Conservation (phyloP, 345 rosid genomes). For the Mercurialis annua region DNA sequence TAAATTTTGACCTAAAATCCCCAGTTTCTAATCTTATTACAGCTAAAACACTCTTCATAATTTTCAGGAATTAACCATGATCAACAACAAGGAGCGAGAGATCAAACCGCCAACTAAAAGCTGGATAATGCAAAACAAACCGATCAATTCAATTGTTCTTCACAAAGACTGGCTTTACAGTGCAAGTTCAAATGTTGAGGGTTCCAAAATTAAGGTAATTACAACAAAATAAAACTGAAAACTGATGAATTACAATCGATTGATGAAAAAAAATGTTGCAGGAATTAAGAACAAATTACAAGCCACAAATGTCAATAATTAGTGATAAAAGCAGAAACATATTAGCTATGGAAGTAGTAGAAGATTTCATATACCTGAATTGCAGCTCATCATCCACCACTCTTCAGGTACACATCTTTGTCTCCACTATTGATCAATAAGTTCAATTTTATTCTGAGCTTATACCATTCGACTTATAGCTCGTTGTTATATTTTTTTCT, state of each 20-base stretch:
- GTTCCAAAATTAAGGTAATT: slow-evolving; percentile 69
- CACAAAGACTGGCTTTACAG: slow-evolving; percentile 84
- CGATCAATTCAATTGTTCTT: slow-evolving; percentile 56
- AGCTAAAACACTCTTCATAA: too few species aligned
- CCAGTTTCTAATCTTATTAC: too few species aligned
- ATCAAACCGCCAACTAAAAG: slow-evolving; percentile 64
- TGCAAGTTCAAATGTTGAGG: slow-evolving; percentile 59
- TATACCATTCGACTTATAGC: too few species aligned
- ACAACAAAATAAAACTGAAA: not conserved
- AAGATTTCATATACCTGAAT: slow-evolving; percentile 83
- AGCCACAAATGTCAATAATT: slow-evolving; percentile 53
- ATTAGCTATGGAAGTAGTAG: slow-evolving; percentile 64
- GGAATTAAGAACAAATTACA: slow-evolving; percentile 71
- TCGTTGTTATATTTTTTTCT: not conserved
- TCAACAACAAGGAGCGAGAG: slow-evolving; percentile 58
- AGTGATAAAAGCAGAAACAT: slow-evolving; percentile 50
- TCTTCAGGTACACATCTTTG: slow-evolving; percentile 53
- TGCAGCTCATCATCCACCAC: slow-evolving; percentile 62
- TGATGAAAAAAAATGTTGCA: slow-evolving; percentile 27
- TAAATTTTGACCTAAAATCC: too few species aligned
- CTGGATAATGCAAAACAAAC: slow-evolving; percentile 67
- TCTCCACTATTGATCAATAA: too few species aligned
- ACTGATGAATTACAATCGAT: not conserved
- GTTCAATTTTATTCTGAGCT: too few species aligned
- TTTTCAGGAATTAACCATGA: slow-evolving; percentile 51